phyloP scores from a whole-genome alignment of 768 basidiomycete species.

The Kwoniella dendrophila region DNA sequence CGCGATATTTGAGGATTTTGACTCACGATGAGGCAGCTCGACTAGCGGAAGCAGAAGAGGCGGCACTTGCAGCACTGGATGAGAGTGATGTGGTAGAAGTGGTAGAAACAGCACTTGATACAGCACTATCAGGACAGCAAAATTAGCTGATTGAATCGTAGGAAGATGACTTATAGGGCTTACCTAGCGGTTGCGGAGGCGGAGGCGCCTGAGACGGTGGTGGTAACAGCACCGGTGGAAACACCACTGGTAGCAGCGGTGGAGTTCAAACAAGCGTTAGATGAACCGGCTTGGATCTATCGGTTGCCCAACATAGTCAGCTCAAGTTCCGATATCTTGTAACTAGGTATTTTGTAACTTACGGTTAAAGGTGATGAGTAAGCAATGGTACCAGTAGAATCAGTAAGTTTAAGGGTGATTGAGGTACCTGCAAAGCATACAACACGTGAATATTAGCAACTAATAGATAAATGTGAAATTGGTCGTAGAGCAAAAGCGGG shows the following conservation, averaged over 20 bases:
- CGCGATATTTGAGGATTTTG: background rate
- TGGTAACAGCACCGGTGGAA: conserved; percentile 30
- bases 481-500: background rate
- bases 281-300: conserved; percentile 42
- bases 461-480: background rate
- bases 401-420: conserved; percentile 67
- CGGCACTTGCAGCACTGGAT: background rate
- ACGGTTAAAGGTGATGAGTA: conserved; percentile 49
- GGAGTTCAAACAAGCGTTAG: conserved; percentile 43
- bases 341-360: conserved; percentile 2
- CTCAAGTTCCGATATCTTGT: background rate
- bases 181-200: conserved; percentile 27
- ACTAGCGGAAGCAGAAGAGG: conserved; percentile 9
- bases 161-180: background rate
- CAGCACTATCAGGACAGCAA: conserved; percentile 8
- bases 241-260: conserved; percentile 35
- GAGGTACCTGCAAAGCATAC: conserved; percentile 57
- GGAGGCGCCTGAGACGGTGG: conserved; percentile 34
- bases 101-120: conserved; percentile 20
- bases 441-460: conserved; percentile 6
- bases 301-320: background rate
- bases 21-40: conserved; percentile 23
- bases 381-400: conserved; percentile 61
- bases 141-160: background rate
- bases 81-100: conserved; percentile 18